Evolutionary conservation across 1,284 basidiomycete genomes (phyloP).

Genomic region (Leccinum cinnamomeum): DNA sequence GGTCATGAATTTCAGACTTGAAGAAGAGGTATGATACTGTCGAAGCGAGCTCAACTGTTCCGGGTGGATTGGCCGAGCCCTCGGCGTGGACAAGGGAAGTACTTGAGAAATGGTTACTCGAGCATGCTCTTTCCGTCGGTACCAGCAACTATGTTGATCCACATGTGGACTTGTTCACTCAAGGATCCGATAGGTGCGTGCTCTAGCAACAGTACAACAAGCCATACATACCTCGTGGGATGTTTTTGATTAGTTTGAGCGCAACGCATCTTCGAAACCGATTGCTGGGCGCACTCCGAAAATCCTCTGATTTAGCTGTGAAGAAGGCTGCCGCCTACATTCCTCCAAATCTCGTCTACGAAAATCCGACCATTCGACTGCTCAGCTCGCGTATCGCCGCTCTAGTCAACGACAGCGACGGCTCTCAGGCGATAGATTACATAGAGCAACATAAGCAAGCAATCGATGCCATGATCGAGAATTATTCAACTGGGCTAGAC

Average conservation of each 20-base stretch:
- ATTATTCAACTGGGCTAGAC: neutral
- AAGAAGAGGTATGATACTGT: neutral
- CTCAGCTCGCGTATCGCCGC: conserved; percentile 9
- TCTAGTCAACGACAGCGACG: conserved; percentile 1
- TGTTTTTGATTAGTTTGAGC: conserved; percentile 22
- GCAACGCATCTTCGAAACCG: neutral
- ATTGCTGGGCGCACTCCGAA: conserved; percentile 20
- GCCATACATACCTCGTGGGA: neutral
- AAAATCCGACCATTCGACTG: conserved; percentile 16
- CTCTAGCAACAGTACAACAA: neutral
- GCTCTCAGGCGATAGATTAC: neutral
- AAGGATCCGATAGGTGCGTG: conserved; percentile 6
- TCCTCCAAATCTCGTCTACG: conserved; percentile 20
- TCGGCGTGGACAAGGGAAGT: neutral
- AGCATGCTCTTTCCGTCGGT: neutral
- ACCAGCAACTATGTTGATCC: neutral
- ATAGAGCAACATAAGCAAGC: neutral
- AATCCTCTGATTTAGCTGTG: conserved; percentile 1
- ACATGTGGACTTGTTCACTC: neutral
- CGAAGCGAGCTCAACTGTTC: neutral
- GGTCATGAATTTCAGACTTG: neutral
- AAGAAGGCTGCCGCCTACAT: conserved; percentile 5
- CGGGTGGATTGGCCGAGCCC: neutral
- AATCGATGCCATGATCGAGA: conserved; percentile 21
- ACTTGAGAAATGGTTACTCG: neutral